These are phyloP conservation scores for Coprinopsis cinerea DNA, from an alignment of 768 basidiomycete genomes.

Conservation along the genomic window DNA sequence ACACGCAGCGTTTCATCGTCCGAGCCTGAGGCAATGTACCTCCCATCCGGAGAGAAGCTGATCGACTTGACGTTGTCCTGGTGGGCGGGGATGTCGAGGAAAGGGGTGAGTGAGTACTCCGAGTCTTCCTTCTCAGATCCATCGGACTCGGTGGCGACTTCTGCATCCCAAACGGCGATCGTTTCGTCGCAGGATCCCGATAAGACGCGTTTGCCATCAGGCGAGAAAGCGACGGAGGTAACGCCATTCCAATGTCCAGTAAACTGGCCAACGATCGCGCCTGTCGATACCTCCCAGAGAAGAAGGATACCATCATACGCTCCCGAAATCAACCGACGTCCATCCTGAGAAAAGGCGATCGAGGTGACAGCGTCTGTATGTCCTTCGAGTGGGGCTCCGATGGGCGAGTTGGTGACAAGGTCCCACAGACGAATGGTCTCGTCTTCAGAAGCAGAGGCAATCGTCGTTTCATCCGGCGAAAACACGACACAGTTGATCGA, in stretches of 20 bases:
- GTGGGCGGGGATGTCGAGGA: conserved; percentile 11
- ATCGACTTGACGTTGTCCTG: conserved; percentile 10
- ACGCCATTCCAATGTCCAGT: conserved; percentile 16
- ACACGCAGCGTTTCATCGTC: conserved; percentile 4
- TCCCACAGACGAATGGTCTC: conserved; percentile 17
- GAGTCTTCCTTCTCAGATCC: neutral
- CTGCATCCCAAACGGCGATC: conserved; percentile 19
- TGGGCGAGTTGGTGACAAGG: neutral
- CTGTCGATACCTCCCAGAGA: conserved; percentile 14
- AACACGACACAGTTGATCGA: conserved; percentile 17
- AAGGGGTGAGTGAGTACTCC: neutral
- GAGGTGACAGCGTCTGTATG: conserved; percentile 8
- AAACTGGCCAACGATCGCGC: conserved; percentile 11
- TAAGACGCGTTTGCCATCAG: conserved; percentile 18
- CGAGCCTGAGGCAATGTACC: neutral
- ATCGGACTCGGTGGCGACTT: neutral
- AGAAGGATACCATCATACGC: conserved; percentile 22
- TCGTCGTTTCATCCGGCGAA: conserved; percentile 12
- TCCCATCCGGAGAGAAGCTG: conserved; percentile 23
- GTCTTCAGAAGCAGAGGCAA: conserved; percentile 19
- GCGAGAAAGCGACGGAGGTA: conserved; percentile 20
- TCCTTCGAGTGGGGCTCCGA: conserved; percentile 9
- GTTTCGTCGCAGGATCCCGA: conserved; percentile 18
- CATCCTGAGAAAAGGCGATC: conserved; percentile 24
- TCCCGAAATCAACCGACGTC: conserved; percentile 20